Percentiles rank a stretch among this genome's conserved stretches.
phyloP scores from a whole-genome alignment of 192 early-diverging fungal species.

The Haplosporangium gracile region DNA sequence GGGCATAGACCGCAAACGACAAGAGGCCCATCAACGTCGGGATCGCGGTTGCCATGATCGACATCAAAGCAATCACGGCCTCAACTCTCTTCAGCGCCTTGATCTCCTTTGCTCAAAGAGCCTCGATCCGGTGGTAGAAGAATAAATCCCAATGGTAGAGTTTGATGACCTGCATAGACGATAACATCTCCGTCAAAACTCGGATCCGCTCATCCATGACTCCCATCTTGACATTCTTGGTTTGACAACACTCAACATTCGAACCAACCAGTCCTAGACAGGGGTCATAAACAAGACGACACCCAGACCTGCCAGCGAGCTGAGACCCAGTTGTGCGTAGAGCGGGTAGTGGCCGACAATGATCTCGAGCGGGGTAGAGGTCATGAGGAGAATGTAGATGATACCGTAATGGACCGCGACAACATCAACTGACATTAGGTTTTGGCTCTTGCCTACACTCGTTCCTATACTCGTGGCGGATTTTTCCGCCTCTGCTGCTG shows the following conservation, averaged over 20 bases:
- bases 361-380: conserved; percentile 37
- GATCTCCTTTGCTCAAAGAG: conserved; percentile 8
- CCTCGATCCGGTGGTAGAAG: conserved; percentile 11
- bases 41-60: conserved; percentile 18
- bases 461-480: not conserved
- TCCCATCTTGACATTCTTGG: conserved; percentile 46
- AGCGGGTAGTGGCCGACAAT: conserved; percentile 28
- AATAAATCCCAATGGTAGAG: conserved; percentile 49
- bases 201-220: conserved; percentile 56
- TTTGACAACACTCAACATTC: conserved; percentile 19
- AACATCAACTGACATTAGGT: conserved; percentile 57
- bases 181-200: conserved; percentile 46
- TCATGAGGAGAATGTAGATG: not conserved
- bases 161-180: conserved; percentile 58
- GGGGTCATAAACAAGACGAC: conserved; percentile 32
- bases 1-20: conserved; percentile 13
- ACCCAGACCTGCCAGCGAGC: conserved; percentile 40
- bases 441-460: conserved; percentile 53
- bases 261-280: conserved; percentile 17
- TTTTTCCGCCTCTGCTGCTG: not conserved
- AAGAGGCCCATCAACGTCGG: conserved; percentile 24
- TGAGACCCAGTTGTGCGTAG: conserved; percentile 35
- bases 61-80: conserved; percentile 11
- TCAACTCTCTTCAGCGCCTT: not conserved
- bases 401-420: conserved; percentile 24